Conservation (phyloP, 2,329 filamentous ascomycete genomes). For the Botryosphaeria dothidea region DNA sequence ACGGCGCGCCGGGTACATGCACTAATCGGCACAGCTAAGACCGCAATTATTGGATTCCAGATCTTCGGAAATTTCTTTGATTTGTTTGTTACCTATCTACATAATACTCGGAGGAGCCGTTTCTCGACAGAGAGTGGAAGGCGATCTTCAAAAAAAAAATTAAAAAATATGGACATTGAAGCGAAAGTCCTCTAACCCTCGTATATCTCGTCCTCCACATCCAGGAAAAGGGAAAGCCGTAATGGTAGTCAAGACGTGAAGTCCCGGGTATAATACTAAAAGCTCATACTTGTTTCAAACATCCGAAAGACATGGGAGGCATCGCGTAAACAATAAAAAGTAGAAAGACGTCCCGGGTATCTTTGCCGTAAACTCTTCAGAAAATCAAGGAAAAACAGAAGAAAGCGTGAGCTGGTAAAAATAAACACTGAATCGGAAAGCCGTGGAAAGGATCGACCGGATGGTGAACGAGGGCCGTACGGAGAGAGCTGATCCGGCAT, state of each 20-base stretch:
- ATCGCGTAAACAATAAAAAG: background rate
- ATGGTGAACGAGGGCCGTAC: background rate
- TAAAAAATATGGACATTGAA: background rate
- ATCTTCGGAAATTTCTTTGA: too few relatives aligned
- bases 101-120: too few relatives aligned
- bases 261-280: conserved; percentile 12
- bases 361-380: conserved; percentile 14
- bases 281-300: background rate
- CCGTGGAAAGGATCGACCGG: background rate
- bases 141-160: background rate
- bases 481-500: background rate
- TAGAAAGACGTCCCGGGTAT: conserved; percentile 6
- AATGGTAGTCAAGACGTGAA: background rate
- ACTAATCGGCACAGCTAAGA: too few relatives aligned
- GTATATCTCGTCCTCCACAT: background rate
- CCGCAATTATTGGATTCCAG: too few relatives aligned
- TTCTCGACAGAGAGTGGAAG: too few relatives aligned
- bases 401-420: background rate
- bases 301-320: background rate
- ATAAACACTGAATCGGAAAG: background rate
- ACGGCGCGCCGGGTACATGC: too few relatives aligned
- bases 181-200: background rate
- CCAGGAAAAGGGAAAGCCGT: background rate
- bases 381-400: background rate
- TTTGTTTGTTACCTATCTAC: too few relatives aligned